Percentiles rank a stretch among this genome's conserved stretches.
phyloP scores from a whole-genome alignment of 768 basidiomycete genomes.

The Lyophyllum atratum region DNA sequence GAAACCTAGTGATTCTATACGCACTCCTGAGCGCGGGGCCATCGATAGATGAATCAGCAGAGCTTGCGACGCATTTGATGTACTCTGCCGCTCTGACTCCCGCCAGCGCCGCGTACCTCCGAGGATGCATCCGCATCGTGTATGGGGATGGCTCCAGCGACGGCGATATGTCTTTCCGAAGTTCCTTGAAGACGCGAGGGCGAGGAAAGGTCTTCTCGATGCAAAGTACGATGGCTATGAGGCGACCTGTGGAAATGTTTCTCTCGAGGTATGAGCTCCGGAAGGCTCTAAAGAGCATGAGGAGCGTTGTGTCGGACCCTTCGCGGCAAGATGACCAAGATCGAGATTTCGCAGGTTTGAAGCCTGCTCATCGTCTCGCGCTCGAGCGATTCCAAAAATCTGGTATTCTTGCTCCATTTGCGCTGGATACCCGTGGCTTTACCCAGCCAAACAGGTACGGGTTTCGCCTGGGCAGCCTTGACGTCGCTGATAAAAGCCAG shows the following conservation, averaged over 20 bases:
- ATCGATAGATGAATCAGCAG: constrained; percentile 42
- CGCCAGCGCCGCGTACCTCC: constrained; percentile 34
- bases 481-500: constrained; percentile 17
- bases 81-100: constrained; percentile 40
- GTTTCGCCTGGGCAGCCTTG: neutral
- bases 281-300: constrained; percentile 30
- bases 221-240: constrained; percentile 37
- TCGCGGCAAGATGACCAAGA: constrained; percentile 43
- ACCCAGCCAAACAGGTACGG: constrained; percentile 41
- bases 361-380: constrained; percentile 41
- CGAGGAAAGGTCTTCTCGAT: constrained; percentile 35
- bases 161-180: constrained; percentile 39
- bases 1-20: constrained; percentile 40
- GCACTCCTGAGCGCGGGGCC: constrained; percentile 39
- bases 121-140: constrained; percentile 34
- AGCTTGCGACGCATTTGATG: constrained; percentile 43
- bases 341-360: constrained; percentile 37
- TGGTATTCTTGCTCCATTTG: constrained; percentile 40
- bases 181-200: constrained; percentile 34
- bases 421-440: constrained; percentile 32
- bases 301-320: constrained; percentile 34
- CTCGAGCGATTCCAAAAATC: constrained; percentile 38
- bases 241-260: constrained; percentile 41
- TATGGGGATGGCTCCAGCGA: constrained; percentile 32
- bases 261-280: constrained; percentile 20